Conservation (phyloP, 371 early-diverging fungal genomes). For the Circinella minor region DNA sequence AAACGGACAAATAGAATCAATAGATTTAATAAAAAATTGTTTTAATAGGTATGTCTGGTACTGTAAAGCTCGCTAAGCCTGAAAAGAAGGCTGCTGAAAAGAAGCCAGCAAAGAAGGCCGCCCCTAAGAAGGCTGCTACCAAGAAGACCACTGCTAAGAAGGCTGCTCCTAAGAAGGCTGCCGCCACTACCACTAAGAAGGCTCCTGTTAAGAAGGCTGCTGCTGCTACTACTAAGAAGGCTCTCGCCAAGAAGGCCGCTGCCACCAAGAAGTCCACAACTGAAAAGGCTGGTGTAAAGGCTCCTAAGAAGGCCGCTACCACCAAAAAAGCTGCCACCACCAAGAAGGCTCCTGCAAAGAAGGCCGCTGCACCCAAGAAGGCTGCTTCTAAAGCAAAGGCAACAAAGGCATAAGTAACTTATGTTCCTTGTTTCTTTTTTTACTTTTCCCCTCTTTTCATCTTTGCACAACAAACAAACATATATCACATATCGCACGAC, state of each 20-base stretch:
- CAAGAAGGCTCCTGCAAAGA: slow-evolving; percentile 46
- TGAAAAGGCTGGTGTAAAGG: slow-evolving; percentile 32
- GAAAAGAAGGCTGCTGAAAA: slow-evolving; percentile 49
- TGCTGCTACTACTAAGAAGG: slow-evolving; percentile 19
- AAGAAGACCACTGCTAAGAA: slow-evolving; percentile 27
- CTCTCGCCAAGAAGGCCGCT: slow-evolving; percentile 28
- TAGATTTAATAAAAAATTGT: too few relatives aligned
- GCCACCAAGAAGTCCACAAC: slow-evolving; percentile 21
- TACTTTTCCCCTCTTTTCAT: background rate
- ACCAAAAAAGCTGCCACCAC: slow-evolving; percentile 44
- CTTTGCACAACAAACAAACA: slow-evolving; percentile 6
- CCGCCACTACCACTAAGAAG: slow-evolving; percentile 36
- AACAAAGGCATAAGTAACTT: slow-evolving; percentile 20
- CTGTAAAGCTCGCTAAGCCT: slow-evolving; percentile 74
- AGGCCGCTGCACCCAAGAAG: slow-evolving; percentile 46
- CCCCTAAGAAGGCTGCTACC: slow-evolving; percentile 41
- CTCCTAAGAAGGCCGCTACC: slow-evolving; percentile 39
- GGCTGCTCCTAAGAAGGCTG: slow-evolving; percentile 51
- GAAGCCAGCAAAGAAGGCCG: slow-evolving; percentile 36
- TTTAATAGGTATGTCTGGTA: slow-evolving; percentile 59
- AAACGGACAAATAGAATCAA: too few relatives aligned
- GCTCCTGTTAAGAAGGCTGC: slow-evolving; percentile 22
- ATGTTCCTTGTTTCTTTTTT: background rate
- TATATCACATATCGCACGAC: background rate
- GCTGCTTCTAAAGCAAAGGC: slow-evolving; percentile 44